A percentile compares a stretch with the other conserved stretches of the same genome.
Conservation (phyloP, 1,284 basidiomycete genomes). For the Hemileia vastatrix region DNA sequence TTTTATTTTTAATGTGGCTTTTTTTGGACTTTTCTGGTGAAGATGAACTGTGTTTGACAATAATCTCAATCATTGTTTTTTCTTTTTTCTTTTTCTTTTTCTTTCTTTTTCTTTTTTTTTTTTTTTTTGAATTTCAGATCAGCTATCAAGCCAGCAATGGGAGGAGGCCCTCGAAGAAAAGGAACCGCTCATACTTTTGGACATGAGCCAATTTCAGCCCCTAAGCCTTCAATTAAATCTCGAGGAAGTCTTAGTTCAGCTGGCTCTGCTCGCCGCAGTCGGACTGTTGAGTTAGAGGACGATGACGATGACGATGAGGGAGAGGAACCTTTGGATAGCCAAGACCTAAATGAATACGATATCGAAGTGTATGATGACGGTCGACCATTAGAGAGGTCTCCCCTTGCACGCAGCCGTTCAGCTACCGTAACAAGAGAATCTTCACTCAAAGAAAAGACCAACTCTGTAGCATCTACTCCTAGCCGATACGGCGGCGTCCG, state of each 20-base stretch:
- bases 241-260: background rate
- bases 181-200: conserved; percentile 20
- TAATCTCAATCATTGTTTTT: no score
- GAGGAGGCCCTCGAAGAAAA: conserved; percentile 11
- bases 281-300: conserved; percentile 1
- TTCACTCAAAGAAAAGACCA: background rate
- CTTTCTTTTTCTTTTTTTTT: no score
- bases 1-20: no score
- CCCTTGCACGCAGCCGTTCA: no score
- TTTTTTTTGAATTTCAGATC: conserved; percentile 4
- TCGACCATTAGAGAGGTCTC: no score
- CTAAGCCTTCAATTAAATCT: conserved; percentile 14
- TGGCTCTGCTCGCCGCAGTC: background rate
- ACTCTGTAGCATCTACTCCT: no score
- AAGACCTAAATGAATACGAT: conserved; percentile 4
- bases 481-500: conserved; percentile 13
- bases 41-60: no score
- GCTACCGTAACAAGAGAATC: background rate
- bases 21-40: no score
- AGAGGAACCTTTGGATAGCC: conserved; percentile 1
- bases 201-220: conserved; percentile 1
- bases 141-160: background rate
- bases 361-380: no score
- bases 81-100: no score
- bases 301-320: background rate